Percentiles rank a stretch among this genome's conserved stretches.
Evolutionary conservation across 495 filamentous ascomycete genomes (phyloP).

Genomic region (Paragyromitra xinjiangensis): DNA sequence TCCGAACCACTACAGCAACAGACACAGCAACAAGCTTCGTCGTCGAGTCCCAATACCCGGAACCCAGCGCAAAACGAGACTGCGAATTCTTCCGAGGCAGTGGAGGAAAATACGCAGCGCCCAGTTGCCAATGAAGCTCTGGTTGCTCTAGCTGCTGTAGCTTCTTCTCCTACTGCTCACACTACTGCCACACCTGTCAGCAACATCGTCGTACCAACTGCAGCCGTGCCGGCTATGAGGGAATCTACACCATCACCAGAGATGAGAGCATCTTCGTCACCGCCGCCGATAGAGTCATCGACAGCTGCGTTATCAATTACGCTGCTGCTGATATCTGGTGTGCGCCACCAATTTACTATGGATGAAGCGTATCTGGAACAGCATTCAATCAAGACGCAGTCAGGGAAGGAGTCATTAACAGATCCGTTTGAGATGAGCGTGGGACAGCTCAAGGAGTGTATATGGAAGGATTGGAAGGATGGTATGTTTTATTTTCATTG

Average conservation of each 20-base stretch:
- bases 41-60: neutral
- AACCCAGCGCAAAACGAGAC: conserved; percentile 15
- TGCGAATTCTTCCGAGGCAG: conserved; percentile 7
- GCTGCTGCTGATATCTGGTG: conserved; percentile 54
- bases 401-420: conserved; percentile 47
- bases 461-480: conserved; percentile 58
- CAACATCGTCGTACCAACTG: conserved; percentile 11
- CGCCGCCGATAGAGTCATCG: conserved; percentile 32
- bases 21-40: conserved; percentile 32
- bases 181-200: conserved; percentile 18
- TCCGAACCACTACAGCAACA: conserved; percentile 24
- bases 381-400: conserved; percentile 51
- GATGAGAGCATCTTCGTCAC: conserved; percentile 37
- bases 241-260: conserved; percentile 31
- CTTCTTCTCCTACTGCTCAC: conserved; percentile 1
- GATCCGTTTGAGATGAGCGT: conserved; percentile 58
- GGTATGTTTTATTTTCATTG: conserved; percentile 39
- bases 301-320: conserved; percentile 52
- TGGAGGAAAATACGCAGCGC: conserved; percentile 5
- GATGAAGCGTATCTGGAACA: conserved; percentile 73
- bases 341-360: conserved; percentile 61
- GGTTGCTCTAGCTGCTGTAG: conserved; percentile 14
- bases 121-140: conserved; percentile 13
- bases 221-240: conserved; percentile 13
- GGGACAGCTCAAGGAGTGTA: conserved; percentile 57